Percentiles rank a stretch among this genome's conserved stretches.
These are phyloP conservation scores for Starmerella tilneyi DNA, from an alignment of 805 yeast species.

Conservation along the genomic window DNA sequence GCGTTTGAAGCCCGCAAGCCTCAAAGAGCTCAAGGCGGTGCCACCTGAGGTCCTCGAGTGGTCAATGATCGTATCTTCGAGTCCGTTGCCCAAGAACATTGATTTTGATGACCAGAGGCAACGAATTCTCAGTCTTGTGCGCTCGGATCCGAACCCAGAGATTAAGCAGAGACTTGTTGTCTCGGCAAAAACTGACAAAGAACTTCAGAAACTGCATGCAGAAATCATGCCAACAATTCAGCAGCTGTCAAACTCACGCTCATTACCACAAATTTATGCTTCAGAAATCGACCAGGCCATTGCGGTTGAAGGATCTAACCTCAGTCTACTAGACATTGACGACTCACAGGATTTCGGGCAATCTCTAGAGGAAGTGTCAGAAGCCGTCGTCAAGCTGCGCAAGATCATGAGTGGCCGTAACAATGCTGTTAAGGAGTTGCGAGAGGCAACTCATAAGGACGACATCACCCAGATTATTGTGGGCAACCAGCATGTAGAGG, in stretches of 20 bases:
- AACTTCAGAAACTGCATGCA: conserved; percentile 44
- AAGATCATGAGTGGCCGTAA: conserved; percentile 54
- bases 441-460: conserved; percentile 58
- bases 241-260: conserved; percentile 39
- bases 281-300: conserved; percentile 3
- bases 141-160: conserved; percentile 15
- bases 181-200: conserved; percentile 43
- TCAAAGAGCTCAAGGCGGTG: conserved; percentile 19
- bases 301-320: neutral
- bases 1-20: conserved; percentile 18
- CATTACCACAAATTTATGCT: conserved; percentile 7
- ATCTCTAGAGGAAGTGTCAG: conserved; percentile 43
- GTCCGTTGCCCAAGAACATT: conserved; percentile 4
- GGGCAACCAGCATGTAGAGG: conserved; percentile 42
- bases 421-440: conserved; percentile 52
- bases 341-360: conserved; percentile 7
- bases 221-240: conserved; percentile 38
- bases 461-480: conserved; percentile 73
- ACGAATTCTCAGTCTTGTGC: conserved; percentile 27
- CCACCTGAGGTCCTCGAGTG: conserved; percentile 37
- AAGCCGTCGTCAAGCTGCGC: conserved; percentile 50
- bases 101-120: conserved; percentile 26
- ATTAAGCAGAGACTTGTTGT: conserved; percentile 31
- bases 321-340: conserved; percentile 16
- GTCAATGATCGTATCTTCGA: conserved; percentile 27